phyloP scores from a whole-genome alignment of 192 early-diverging fungal species.

The Coemansia sp. region DNA sequence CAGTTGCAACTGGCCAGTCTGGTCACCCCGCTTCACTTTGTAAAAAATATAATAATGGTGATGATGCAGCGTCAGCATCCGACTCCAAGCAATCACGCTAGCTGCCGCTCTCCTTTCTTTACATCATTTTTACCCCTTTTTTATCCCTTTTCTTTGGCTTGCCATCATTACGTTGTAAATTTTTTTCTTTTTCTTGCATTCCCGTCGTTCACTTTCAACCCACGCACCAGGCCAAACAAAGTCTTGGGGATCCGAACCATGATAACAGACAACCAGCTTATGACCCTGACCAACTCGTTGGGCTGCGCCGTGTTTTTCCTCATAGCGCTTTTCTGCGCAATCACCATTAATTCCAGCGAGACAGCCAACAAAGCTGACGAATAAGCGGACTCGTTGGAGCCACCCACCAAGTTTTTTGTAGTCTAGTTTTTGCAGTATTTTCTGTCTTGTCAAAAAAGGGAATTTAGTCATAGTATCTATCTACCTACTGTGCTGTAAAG shows the following conservation, averaged over 20 bases:
- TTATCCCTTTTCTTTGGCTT: constrained; percentile 2
- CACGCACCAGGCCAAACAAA: constrained; percentile 10
- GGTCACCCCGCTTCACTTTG: no score
- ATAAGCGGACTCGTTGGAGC: not conserved
- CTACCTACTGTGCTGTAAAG: no score
- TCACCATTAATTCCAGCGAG: constrained; percentile 31
- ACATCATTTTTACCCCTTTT: not conserved
- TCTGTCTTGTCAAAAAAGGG: not conserved
- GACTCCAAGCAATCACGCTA: not conserved
- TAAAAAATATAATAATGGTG: no score
- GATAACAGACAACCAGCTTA: constrained; percentile 50
- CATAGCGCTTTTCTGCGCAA: constrained; percentile 45
- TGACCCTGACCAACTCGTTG: constrained; percentile 41
- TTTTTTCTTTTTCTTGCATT: not conserved
- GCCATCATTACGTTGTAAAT: constrained; percentile 2
- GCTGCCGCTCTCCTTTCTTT: no score
- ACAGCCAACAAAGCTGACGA: not conserved
- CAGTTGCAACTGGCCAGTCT: no score
- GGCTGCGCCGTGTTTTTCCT: constrained; percentile 43
- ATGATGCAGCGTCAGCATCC: no score
- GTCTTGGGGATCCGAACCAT: constrained; percentile 2
- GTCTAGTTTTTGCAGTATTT: not conserved
- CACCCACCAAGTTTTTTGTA: no score
- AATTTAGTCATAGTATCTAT: no score
- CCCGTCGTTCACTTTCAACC: not conserved